These are phyloP conservation scores for Luvunga scandens DNA, from an alignment of 345 rosid genomes.

Conservation along the genomic window DNA sequence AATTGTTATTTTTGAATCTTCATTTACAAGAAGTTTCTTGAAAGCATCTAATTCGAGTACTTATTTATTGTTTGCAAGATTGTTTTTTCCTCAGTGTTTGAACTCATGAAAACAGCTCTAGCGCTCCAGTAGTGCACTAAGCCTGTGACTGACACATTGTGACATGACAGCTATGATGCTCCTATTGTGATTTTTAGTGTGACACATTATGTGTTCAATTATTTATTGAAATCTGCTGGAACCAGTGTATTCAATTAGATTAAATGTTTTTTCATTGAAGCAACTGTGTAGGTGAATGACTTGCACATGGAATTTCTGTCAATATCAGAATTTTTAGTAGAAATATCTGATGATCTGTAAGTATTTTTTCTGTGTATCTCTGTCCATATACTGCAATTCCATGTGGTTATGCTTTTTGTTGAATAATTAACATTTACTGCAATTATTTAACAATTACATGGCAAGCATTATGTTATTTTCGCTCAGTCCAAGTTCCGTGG, in stretches of 20 bases:
- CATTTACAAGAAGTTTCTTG: background rate
- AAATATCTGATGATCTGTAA: constrained; percentile 88
- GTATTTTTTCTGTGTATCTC: constrained; percentile 18
- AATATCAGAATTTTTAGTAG: constrained; percentile 78
- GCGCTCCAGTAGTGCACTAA: background rate
- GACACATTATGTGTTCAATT: background rate
- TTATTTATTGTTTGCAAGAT: background rate
- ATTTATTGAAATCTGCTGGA: constrained; percentile 3
- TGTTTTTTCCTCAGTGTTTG: background rate
- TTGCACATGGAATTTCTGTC: constrained; percentile 88
- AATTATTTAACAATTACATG: constrained; percentile 13
- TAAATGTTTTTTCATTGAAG: constrained; percentile 34
- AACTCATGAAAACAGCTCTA: background rate
- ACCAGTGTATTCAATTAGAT: background rate
- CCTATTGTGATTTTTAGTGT: background rate
- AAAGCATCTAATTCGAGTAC: background rate
- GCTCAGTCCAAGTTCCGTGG: constrained; percentile 12
- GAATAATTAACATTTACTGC: constrained; percentile 13
- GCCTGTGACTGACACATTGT: background rate
- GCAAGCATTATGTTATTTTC: constrained; percentile 28
- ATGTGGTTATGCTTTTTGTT: constrained; percentile 1
- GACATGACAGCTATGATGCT: background rate
- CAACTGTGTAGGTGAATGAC: constrained; percentile 62
- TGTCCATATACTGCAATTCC: background rate
- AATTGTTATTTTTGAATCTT: constrained; percentile 1